These are phyloP conservation scores for Russula earlei DNA, from an alignment of 768 basidiomycete genomes.

Conservation along the genomic window DNA sequence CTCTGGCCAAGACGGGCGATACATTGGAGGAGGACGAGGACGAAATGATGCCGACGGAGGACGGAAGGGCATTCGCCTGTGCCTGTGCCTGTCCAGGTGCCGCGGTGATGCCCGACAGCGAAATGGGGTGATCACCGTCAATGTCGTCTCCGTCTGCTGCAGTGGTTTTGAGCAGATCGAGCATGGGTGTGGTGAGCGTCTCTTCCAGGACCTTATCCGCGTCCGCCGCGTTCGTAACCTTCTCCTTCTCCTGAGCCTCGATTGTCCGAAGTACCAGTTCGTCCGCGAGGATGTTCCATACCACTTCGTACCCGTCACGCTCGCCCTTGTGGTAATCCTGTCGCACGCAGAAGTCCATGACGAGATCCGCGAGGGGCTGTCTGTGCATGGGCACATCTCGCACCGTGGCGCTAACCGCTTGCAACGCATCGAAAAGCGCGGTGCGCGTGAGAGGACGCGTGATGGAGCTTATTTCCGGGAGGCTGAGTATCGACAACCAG, in stretches of 20 bases:
- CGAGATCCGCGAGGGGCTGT: conserved; percentile 40
- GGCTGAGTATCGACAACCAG: conserved; percentile 51
- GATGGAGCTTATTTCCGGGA: conserved; percentile 26
- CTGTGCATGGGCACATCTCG: conserved; percentile 63
- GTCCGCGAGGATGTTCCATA: conserved; percentile 22
- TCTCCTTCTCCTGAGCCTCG: conserved; percentile 33
- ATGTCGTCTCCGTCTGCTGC: conserved; percentile 6
- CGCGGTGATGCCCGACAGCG: not conserved
- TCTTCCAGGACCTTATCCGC: conserved; percentile 2
- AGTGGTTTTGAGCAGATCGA: conserved; percentile 14
- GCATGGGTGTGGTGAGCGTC: conserved; percentile 10
- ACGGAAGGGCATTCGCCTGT: no score
- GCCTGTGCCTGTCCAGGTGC: not conserved
- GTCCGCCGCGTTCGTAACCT: conserved; percentile 25
- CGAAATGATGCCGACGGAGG: conserved; percentile 11
- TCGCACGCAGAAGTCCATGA: conserved; percentile 41
- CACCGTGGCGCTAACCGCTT: conserved; percentile 52
- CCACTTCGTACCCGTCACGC: conserved; percentile 17
- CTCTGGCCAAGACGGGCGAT: conserved; percentile 49
- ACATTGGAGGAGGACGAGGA: conserved; percentile 22
- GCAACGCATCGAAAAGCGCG: conserved; percentile 48
- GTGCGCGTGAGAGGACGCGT: conserved; percentile 43
- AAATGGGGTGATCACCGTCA: conserved; percentile 15
- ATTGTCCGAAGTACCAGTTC: conserved; percentile 25
- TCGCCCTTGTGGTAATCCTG: conserved; percentile 20